These are phyloP conservation scores for Penicillium cinerascens DNA, from an alignment of 495 filamentous ascomycete species.

Conservation along the genomic window DNA sequence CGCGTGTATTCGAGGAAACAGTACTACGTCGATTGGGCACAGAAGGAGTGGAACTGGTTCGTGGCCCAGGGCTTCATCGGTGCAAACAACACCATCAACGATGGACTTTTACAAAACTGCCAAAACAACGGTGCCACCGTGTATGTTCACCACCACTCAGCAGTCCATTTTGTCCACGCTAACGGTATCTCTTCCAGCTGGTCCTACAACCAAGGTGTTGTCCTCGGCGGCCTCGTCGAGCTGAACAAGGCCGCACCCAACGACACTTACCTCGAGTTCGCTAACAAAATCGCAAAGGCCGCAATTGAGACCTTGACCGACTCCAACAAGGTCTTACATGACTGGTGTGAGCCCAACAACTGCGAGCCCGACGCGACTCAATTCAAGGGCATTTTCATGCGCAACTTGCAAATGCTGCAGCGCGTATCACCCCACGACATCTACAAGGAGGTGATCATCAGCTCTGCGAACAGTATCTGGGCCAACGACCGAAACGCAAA, in stretches of 20 bases:
- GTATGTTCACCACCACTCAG: conserved; percentile 7
- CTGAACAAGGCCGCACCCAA: conserved; percentile 55
- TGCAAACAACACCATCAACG: conserved; percentile 61
- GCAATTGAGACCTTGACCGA: conserved; percentile 55
- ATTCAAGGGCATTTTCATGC: conserved; percentile 79
- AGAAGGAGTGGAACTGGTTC: conserved; percentile 67
- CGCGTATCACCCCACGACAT: conserved; percentile 44
- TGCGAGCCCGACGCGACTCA: conserved; percentile 61
- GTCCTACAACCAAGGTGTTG: conserved; percentile 80
- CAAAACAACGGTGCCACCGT: conserved; percentile 60
- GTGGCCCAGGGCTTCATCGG: conserved; percentile 62
- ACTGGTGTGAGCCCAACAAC: conserved; percentile 57
- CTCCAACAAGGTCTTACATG: conserved; percentile 55
- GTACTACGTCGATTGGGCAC: conserved; percentile 56
- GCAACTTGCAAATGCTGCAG: conserved; percentile 62
- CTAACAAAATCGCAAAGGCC: conserved; percentile 62
- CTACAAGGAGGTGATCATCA: conserved; percentile 53
- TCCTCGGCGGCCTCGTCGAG: conserved; percentile 70
- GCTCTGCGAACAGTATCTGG: conserved; percentile 68
- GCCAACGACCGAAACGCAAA: conserved; percentile 47
- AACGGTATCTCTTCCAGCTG: conserved; percentile 33
- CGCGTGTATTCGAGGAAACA: conserved; percentile 47
- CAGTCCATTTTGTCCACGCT: neutral
- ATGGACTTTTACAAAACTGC: conserved; percentile 61
- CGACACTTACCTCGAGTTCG: conserved; percentile 48